These are phyloP conservation scores for Cladophialophora bantiana DNA, from an alignment of 2,329 filamentous ascomycete species.

Conservation along the genomic window DNA sequence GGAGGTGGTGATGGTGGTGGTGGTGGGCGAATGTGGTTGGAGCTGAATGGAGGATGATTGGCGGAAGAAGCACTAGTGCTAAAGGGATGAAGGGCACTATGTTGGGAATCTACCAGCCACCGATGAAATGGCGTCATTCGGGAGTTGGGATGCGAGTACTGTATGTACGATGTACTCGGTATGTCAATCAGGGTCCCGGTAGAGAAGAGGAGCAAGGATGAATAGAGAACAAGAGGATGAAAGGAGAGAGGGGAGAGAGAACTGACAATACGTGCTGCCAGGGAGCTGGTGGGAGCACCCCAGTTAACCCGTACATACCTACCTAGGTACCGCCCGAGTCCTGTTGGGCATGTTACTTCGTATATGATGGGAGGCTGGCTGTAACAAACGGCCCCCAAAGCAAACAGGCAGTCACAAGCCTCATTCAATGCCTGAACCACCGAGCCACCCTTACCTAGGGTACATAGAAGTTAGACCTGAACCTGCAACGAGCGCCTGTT, in stretches of 20 bases:
- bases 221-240: neutral
- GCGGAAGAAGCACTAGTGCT: neutral
- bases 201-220: neutral
- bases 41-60: conserved; percentile 1
- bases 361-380: neutral
- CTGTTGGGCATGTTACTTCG: too few relatives aligned
- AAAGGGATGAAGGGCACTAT: neutral
- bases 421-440: neutral
- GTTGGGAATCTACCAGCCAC: conserved; percentile 1
- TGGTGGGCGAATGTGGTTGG: neutral
- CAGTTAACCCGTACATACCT: too few relatives aligned
- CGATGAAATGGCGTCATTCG: conserved; percentile 6
- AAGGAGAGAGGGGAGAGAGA: neutral
- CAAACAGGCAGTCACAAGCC: neutral
- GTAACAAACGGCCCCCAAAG: neutral
- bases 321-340: too few relatives aligned
- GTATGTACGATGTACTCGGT: neutral
- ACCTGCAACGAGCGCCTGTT: neutral
- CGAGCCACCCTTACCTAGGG: neutral
- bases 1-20: neutral
- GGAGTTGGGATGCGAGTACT: neutral
- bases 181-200: neutral
- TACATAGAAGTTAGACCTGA: neutral
- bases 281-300: too few relatives aligned
- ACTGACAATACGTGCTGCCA: too few relatives aligned